Evolutionary conservation across 2,329 filamentous ascomycete genomes (phyloP).

Genomic region (Epichloe festucae): DNA sequence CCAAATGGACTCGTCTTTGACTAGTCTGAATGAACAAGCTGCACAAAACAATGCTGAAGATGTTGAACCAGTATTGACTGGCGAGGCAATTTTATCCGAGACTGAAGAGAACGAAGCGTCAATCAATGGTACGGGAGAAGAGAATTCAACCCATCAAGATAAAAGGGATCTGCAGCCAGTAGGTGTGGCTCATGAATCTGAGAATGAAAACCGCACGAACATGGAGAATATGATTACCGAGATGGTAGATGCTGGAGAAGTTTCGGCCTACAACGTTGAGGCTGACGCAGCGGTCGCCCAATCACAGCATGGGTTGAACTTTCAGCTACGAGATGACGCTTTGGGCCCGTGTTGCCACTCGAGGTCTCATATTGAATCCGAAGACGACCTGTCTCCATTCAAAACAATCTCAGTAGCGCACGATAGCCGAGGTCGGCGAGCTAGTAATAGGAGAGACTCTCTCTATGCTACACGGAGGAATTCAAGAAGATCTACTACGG

Average conservation of each 20-base stretch:
- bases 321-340: conserved; percentile 34
- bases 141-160: not conserved
- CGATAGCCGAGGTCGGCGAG: not conserved
- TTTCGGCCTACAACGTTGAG: not conserved
- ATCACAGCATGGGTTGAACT: conserved; percentile 11
- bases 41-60: not conserved
- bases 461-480: conserved; percentile 1
- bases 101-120: not conserved
- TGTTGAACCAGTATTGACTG: not conserved
- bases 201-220: not conserved
- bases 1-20: conserved; percentile 25
- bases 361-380: conserved; percentile 40
- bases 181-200: not conserved
- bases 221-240: not conserved
- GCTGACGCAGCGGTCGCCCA: not conserved
- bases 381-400: conserved; percentile 32
- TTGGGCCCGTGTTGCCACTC: conserved; percentile 27
- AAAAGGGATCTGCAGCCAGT: not conserved
- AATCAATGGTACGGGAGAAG: not conserved
- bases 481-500: conserved; percentile 23
- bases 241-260: not conserved
- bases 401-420: conserved; percentile 5
- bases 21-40: conserved; percentile 13
- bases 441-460: not conserved
- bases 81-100: not conserved